A percentile compares a stretch with the other conserved stretches of the same genome.
phyloP scores from a whole-genome alignment of 352 stramenopile genomes.

The Phytophthora cactorum region DNA sequence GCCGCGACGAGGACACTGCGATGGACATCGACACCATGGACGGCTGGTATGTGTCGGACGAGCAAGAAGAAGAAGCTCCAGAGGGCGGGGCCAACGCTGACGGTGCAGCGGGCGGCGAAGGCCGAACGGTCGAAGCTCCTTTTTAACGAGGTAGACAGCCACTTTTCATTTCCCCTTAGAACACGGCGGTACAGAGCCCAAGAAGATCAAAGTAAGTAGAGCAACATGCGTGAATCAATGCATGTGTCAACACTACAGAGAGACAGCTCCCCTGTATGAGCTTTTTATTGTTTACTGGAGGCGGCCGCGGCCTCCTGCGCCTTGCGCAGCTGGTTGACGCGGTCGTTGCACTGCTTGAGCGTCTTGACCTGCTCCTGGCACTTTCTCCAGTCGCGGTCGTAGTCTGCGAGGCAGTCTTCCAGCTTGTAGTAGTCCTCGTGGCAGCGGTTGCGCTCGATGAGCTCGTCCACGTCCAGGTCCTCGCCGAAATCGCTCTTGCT shows the following conservation, averaged over 20 bases:
- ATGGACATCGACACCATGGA: slow-evolving; percentile 93
- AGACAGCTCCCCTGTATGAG: neutral
- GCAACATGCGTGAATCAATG: slow-evolving; percentile 30
- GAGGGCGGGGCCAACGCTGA: slow-evolving; percentile 22
- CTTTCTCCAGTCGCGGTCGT: slow-evolving; percentile 87
- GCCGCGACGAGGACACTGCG: slow-evolving; percentile 85
- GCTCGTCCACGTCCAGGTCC: slow-evolving; percentile 83
- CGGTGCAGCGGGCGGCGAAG: slow-evolving; percentile 28
- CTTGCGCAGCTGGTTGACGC: slow-evolving; percentile 60
- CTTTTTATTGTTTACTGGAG: slow-evolving; percentile 8
- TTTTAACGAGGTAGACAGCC: slow-evolving; percentile 53
- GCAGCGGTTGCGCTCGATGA: slow-evolving; percentile 88
- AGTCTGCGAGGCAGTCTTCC: slow-evolving; percentile 84
- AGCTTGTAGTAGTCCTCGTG: slow-evolving; percentile 88
- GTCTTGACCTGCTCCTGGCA: slow-evolving; percentile 83
- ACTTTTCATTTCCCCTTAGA: slow-evolving; percentile 32
- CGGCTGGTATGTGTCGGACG: slow-evolving; percentile 87
- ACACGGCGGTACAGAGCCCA: slow-evolving; percentile 16
- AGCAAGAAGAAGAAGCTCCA: slow-evolving; percentile 75
- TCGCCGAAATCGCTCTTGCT: slow-evolving; percentile 85
- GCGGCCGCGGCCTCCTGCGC: slow-evolving; percentile 26
- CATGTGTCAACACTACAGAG: slow-evolving; percentile 20
- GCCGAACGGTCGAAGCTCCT: slow-evolving; percentile 75
- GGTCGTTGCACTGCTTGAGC: slow-evolving; percentile 83
- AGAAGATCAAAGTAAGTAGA: slow-evolving; percentile 37